Percentiles rank a stretch among this genome's conserved stretches.
Evolutionary conservation across 768 basidiomycete species (phyloP).

Genomic region (Suillus sp.): DNA sequence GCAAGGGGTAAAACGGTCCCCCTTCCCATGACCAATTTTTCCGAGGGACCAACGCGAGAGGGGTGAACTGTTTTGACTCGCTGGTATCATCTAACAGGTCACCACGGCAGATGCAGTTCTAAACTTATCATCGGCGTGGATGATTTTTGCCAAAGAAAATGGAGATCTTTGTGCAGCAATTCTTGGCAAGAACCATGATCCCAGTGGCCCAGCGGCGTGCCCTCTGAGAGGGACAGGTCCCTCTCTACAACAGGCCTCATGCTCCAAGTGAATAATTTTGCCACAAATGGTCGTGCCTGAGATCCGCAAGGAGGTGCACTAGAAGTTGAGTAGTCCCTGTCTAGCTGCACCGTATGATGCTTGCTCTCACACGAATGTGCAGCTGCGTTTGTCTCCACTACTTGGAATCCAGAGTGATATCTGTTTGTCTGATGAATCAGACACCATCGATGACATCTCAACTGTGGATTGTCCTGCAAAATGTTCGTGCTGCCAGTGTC

Average conservation of each 20-base stretch:
- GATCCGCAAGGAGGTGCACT: conserved; percentile 58
- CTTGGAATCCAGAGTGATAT: conserved; percentile 62
- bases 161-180: background rate
- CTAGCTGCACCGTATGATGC: background rate
- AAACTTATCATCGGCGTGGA: background rate
- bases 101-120: background rate
- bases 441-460: conserved; percentile 57
- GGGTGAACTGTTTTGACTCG: background rate
- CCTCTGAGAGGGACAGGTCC: conserved; percentile 46
- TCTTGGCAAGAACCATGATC: background rate
- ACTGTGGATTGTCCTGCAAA: conserved; percentile 37
- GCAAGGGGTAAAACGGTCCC: too few species aligned
- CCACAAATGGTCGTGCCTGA: conserved; percentile 69
- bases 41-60: background rate
- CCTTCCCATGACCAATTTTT: too few species aligned
- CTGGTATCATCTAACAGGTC: background rate
- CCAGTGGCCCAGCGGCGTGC: background rate
- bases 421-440: conserved; percentile 60
- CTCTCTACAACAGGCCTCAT: conserved; percentile 59
- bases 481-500: background rate
- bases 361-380: conserved; percentile 4
- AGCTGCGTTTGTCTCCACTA: conserved; percentile 32
- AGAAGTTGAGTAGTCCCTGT: conserved; percentile 36
- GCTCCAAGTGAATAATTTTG: conserved; percentile 59
- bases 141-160: background rate